Percentiles rank a stretch among this genome's conserved stretches.
phyloP scores from a whole-genome alignment of 768 basidiomycete genomes.

The Solioccasus polychromus region DNA sequence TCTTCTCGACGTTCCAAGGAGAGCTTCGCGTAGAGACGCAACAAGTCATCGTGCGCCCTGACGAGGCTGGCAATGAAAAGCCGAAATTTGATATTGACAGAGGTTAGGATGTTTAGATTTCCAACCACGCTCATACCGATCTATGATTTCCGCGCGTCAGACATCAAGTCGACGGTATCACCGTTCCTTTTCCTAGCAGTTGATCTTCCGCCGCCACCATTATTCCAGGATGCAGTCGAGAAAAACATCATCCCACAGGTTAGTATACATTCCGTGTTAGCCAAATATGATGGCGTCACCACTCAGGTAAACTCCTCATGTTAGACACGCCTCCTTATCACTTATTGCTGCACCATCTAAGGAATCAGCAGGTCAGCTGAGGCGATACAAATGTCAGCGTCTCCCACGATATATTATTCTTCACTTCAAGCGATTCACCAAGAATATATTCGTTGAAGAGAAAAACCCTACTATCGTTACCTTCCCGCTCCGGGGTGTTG shows the following conservation, averaged over 20 bases:
- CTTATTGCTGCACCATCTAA: conserved; percentile 32
- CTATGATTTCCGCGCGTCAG: conserved; percentile 40
- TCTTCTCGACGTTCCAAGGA: conserved; percentile 93
- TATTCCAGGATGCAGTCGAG: conserved; percentile 94
- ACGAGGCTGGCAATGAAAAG: conserved; percentile 70
- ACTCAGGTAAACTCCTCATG: conserved; percentile 62
- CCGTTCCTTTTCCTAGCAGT: conserved; percentile 96
- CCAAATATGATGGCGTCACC: conserved; percentile 91
- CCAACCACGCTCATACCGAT: conserved; percentile 11
- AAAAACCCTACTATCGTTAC: conserved; percentile 99
- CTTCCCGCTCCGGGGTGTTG: conserved; percentile 90
- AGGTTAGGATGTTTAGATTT: conserved; percentile 48
- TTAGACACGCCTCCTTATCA: conserved; percentile 13
- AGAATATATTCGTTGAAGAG: conserved; percentile 95
- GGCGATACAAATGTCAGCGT: conserved; percentile 85
- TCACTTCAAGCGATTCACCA: conserved; percentile 95
- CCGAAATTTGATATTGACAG: conserved; percentile 93
- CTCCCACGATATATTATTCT: conserved; percentile 92
- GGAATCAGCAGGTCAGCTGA: conserved; percentile 84
- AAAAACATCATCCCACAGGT: conserved; percentile 99
- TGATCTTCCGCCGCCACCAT: conserved; percentile 94
- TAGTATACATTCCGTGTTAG: conserved; percentile 81
- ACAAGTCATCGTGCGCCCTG: conserved; percentile 82
- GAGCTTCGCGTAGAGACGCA: conserved; percentile 92
- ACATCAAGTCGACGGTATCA: conserved; percentile 79